phyloP scores from a whole-genome alignment of 2,329 filamentous ascomycete species.

The Calonectria pteridis region DNA sequence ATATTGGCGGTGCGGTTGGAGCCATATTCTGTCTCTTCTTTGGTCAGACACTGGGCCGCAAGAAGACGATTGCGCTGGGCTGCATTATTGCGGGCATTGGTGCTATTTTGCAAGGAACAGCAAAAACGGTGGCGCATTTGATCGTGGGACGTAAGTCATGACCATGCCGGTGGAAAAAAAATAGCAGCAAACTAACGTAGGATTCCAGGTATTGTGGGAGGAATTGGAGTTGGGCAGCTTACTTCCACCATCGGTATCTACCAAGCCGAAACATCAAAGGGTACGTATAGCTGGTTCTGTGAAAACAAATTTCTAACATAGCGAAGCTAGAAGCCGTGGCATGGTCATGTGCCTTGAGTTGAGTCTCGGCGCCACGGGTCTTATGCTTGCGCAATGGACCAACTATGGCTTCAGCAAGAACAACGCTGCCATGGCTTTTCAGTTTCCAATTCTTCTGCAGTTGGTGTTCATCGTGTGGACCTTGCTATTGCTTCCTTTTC shows the following conservation, averaged over 20 bases:
- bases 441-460: background rate
- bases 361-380: background rate
- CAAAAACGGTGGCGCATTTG: background rate
- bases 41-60: background rate
- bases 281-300: fast-evolving
- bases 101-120: background rate
- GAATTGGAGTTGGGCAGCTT: background rate
- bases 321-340: background rate
- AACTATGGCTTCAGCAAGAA: background rate
- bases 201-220: background rate
- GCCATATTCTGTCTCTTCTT: background rate
- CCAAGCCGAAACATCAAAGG: background rate
- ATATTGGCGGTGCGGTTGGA: background rate
- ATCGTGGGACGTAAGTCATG: background rate
- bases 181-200: background rate
- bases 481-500: background rate
- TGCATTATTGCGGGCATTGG: background rate
- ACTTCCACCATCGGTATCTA: background rate
- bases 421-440: background rate
- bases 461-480: background rate
- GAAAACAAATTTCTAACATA: background rate
- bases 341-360: constrained; percentile 4
- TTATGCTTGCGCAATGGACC: background rate
- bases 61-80: background rate
- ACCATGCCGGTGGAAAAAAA: fast-evolving